Conservation (phyloP, 768 basidiomycete genomes). For the Ramaria sp. region DNA sequence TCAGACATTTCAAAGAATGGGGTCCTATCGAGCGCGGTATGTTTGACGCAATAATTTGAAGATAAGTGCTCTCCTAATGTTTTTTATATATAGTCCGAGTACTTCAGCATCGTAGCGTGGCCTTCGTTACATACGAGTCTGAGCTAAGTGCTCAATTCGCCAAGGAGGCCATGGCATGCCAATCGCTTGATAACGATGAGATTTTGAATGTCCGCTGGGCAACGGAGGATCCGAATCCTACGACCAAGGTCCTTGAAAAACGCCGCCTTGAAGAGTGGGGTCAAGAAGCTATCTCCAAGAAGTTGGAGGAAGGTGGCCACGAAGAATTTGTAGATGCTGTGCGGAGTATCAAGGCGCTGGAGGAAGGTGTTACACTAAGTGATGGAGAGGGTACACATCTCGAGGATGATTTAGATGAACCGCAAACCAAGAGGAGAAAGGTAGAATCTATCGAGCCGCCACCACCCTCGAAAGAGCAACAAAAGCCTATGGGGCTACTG, state of each 20-base stretch:
- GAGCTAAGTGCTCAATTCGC: constrained; percentile 90
- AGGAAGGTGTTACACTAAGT: constrained; percentile 52
- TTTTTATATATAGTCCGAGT: constrained; percentile 52
- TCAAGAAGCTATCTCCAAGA: constrained; percentile 58
- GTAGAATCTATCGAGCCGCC: constrained; percentile 18
- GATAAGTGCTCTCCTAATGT: constrained; percentile 17
- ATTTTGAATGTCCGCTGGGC: constrained; percentile 99
- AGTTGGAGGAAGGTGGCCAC: constrained; percentile 58
- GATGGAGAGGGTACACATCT: constrained; percentile 28
- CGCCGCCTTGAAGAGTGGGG: constrained; percentile 75
- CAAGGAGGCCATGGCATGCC: constrained; percentile 98
- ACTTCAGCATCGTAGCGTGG: constrained; percentile 88
- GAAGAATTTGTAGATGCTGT: constrained; percentile 84
- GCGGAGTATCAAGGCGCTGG: constrained; percentile 74
- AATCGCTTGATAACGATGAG: constrained; percentile 94
- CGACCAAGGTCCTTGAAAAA: constrained; percentile 78
- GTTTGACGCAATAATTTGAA: constrained; percentile 23
- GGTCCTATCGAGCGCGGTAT: constrained; percentile 85
- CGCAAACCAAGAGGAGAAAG: constrained; percentile 25
- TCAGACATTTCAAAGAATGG: constrained; percentile 92
- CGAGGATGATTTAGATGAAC: constrained; percentile 22
- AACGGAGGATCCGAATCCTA: constrained; percentile 96
- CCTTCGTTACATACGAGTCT: constrained; percentile 89
- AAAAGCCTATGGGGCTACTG: constrained; percentile 48
- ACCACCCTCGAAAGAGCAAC: constrained; percentile 20